Base-by-base conservation (phyloP, 306 rosid genomes). In the Castanea crenata region DNA sequence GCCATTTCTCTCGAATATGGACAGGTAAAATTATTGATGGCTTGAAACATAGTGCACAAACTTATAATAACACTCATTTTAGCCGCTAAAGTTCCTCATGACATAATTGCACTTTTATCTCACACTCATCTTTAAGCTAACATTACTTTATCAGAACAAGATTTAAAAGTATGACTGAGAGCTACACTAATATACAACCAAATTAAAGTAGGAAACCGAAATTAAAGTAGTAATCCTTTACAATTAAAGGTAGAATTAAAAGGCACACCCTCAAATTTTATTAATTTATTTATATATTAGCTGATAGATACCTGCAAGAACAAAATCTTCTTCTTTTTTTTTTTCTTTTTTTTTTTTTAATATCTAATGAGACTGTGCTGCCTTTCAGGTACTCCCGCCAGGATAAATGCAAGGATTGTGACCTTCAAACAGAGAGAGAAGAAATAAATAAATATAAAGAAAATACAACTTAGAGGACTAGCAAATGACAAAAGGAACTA, bases 321-420 rank as follows among this genome's bases (percentile, higher is more conserved):
- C 16, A 29, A 29, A 5, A 14, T 29, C 31, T 25, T 63, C 8
- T 71, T 25, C 78, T 80, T 14, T 23, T 56, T 65, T 49, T 21
- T 21, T 21, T 21, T 21, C 23, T n/a, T 21, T 21, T 21, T 21
- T 21, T 21, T 21, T 21, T 21, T 21, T 21, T 21, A 21, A 23
- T 41, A 10, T 57, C 44, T 52, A 74, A 68, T 74, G 11, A 67
- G 73, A 76, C 58, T 51, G 31, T 58, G 77, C 76, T 58, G 61
- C 31, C 19, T 67, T 74, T 85, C 80, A 84, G 76, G 82, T 77
- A 83, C 90, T 85, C 56, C 96, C 96, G 23, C 92, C 91, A 11
- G 94, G 74, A 64, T 89, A 95, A 54, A 52, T 34, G 86, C 99
- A 95, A 49, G 76, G 87, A 81, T 90, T 89, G 83, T 95, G 93